Evolutionary conservation across 805 yeast species (phyloP), one percentile per base, ranked within the genome.

Genomic region (Schwanniomyces yamadae): DNA sequence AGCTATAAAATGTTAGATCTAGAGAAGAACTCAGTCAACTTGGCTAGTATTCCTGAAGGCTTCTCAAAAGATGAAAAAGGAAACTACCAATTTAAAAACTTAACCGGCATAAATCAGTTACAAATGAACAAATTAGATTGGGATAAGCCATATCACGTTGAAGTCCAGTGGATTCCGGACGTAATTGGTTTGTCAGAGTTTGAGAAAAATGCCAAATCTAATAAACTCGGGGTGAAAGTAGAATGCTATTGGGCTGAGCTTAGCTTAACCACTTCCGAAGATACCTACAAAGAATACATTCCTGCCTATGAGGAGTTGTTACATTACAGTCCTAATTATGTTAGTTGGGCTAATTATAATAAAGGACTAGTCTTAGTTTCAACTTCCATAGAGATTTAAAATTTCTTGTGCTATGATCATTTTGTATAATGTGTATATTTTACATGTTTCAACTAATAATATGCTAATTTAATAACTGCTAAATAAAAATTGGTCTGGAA

Each of bases 171-270:
- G 95, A 64, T 83, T 22, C 95, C 95, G 4, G 71, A 71, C 35
- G 61, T 73, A 10, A 69, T 69, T 19, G 78, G 69, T 28, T 13
- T 18, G n/a, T 9, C 61, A 54, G 59, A 44, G 21, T 43, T 45
- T 5, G 56, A 19, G n/a, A 35, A 52, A n/a, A 61, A 55, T 23
- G 56, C 41, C 13, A 48, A 46, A 18, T 57, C 59, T 21, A 64
- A 48, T 54, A 63, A 38, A 23, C 57, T 87, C 33, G 82, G 80
- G 6, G 71, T 88, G 1, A 57, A 64, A 6, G 71, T 88, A 6
- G 67, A 75, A 16, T 89, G 96, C 54, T 78, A 66, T 50, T 89
- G 91, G 90, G 84, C 87, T 6, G 95, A 88, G 45, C 77, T 78
- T 54, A 79, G 78, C 23, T 33, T 53, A 58, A 16, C 51, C 63